Base-by-base conservation (phyloP, 2,329 filamentous ascomycete species). In the Apiospora aurea region DNA sequence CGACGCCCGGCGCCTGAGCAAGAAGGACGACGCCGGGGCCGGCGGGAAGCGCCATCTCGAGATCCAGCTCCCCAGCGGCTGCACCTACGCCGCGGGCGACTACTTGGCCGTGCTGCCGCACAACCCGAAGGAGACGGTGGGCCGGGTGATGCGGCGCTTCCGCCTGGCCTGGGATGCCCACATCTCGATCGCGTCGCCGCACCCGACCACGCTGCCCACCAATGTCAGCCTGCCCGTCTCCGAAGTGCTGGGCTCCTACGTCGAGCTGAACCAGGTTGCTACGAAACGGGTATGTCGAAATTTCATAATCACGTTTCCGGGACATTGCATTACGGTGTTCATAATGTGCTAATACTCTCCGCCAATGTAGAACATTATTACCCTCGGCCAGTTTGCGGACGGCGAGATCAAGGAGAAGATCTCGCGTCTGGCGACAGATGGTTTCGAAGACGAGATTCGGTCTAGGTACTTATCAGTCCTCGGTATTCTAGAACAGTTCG, bases 51-150 rank as follows among this genome's bases (percentile, higher is more conserved):
- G 88, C 34, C 87, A 92, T 74, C 87, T 94, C 26, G 89, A 90
- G 74, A 89, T 95, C 46, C 87, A 89, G 73, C 85, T 96, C 0
- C 93, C 93, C 0, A 87, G 85, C 0, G 88, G 87, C 69, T 86
- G 90, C 84, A 87, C 85, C 0, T 96, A 95, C 81, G 86, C 88
- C 51, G 88, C 91, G 1, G 94, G 93, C 18, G 93, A 96, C 78
- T 96, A 96, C 78, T 86, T 96, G 0, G 91, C 92, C 0, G 85
- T 95, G 2, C 83, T 95, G 1, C 93, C 93, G 0, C 82, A 93
- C 43, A 96, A 96, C 79, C 89, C 90, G 1, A 85, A 85, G 66
- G 82, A 86, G 43, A 89, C 85, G 13, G 88, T 95, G 2, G 85
- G 86, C 5, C 86, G 92, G 11, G 92, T 89, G 0, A 89, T 94